These are phyloP conservation scores for Camellia granthamiana DNA, from an alignment of 148 eudicot genomes.

Conservation along the genomic window DNA sequence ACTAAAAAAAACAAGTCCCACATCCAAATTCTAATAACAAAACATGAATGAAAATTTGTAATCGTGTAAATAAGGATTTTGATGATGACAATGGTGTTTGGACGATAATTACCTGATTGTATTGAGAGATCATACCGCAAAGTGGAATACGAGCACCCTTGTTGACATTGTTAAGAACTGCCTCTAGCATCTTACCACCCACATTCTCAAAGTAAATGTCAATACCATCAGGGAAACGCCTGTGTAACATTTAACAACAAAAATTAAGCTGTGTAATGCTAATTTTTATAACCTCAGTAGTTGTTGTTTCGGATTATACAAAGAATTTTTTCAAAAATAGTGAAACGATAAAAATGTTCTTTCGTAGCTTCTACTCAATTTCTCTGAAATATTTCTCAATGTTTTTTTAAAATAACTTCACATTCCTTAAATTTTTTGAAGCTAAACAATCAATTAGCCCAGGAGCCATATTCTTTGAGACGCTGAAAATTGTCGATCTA, in stretches of 20 bases:
- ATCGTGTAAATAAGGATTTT: not conserved
- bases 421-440: no score
- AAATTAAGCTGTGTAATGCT: not conserved
- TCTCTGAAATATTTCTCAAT: not conserved
- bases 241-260: not conserved
- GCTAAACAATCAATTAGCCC: no score
- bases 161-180: constrained; percentile 42
- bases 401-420: not conserved
- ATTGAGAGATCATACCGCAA: constrained; percentile 45
- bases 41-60: no score
- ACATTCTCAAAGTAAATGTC: constrained; percentile 43
- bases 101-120: constrained; percentile 24
- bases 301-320: no score
- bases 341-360: no score
- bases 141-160: constrained; percentile 35
- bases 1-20: not conserved
- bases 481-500: no score
- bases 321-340: not conserved
- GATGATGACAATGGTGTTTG: not conserved
- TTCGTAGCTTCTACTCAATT: no score
- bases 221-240: constrained; percentile 37
- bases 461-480: no score
- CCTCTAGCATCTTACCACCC: constrained; percentile 45
- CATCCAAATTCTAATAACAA: not conserved
- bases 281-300: no score